A percentile compares a stretch with the other conserved stretches of the same genome.
Evolutionary conservation across 768 basidiomycete genomes (phyloP).

Genomic region (Pulveroboletus sp.): DNA sequence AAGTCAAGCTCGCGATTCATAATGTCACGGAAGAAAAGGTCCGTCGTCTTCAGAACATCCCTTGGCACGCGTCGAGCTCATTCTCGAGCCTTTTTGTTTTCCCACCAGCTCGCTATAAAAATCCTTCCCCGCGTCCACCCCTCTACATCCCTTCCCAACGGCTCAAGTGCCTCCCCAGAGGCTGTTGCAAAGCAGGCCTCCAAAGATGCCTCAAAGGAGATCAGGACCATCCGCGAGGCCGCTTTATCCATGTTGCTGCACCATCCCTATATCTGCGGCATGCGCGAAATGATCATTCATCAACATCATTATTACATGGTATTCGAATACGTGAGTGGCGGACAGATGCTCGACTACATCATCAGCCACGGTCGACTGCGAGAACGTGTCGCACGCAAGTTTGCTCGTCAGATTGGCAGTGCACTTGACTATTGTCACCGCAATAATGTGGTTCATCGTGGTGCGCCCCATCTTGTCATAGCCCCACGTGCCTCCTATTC

Average conservation of each 20-base stretch:
- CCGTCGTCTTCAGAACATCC: constrained; percentile 22
- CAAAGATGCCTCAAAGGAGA: constrained; percentile 94
- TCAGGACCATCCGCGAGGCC: constrained; percentile 92
- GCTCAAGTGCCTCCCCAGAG: constrained; percentile 43
- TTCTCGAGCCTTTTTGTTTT: constrained; percentile 1
- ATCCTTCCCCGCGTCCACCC: constrained; percentile 87
- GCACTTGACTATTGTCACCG: constrained; percentile 96
- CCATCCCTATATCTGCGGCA: constrained; percentile 98
- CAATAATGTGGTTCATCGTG: constrained; percentile 96
- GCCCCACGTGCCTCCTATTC: constrained; percentile 3
- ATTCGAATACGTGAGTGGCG: constrained; percentile 97
- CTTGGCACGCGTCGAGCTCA: constrained; percentile 7
- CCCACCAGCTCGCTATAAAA: constrained; percentile 87
- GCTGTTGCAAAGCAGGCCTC: constrained; percentile 72
- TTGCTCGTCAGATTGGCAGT: constrained; percentile 94
- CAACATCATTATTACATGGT: constrained; percentile 99
- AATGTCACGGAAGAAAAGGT: constrained; percentile 91
- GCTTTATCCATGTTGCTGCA: constrained; percentile 92
- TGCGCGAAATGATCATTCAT: constrained; percentile 98
- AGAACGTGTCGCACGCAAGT: constrained; percentile 94
- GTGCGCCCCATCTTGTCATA: constrained; percentile 32
- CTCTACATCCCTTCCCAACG: constrained; percentile 46
- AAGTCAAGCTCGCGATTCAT: constrained; percentile 94
- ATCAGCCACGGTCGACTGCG: constrained; percentile 95
- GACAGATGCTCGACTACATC: constrained; percentile 99